Evolutionary conservation across 495 filamentous ascomycete genomes (phyloP), one percentile per base, ranked within the genome.

Genomic region (Opeltia flavorubescens): DNA sequence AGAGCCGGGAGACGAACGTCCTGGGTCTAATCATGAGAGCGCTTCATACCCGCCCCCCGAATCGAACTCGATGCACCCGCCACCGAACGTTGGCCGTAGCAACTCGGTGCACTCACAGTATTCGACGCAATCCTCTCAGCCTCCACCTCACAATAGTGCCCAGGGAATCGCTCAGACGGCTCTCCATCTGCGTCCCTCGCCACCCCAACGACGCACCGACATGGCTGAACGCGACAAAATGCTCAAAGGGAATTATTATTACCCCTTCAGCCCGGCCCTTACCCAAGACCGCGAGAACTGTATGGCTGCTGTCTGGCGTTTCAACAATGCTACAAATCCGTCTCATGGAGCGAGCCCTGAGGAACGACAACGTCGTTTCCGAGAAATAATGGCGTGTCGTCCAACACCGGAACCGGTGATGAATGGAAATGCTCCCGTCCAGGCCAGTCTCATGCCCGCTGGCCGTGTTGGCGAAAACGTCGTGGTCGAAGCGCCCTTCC

Each of bases 151-250:
- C 26, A 55, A 46, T 38, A 64, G 66, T 48, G 64, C 66, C 51
- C 77, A 79, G 54, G 68, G 72, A 26, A 74, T 75, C 1, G 75
- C 80, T 23, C 75, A 77, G 53, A 66, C 77, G 4, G 75, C 80
- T 13, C 59, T 78, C 34, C 72, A 71, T 15, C 40, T 54, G n/a
- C 55, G 31, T 60, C 68, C 53, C 60, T 66, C 48, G 59, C 71
- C 30, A 52, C 65, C 9, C 51, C 62, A 44, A 52, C 59, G 41
- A 52, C 62, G 47, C 57, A 60, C 20, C 60, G 66, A 51, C 61
- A 52, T 48, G 62, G 83, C 80, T 0, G 86, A 95, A 60, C 95
- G 91, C 61, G 86, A 94, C 40, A 91, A 94, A 63, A 98, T 98
- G 91, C 70, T 94, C 3, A 71, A 68, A 34, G 86, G 87, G n/a